Evolutionary conservation across 192 early-diverging fungal species (phyloP).

Genomic region (Mycoemilia scoparia): DNA sequence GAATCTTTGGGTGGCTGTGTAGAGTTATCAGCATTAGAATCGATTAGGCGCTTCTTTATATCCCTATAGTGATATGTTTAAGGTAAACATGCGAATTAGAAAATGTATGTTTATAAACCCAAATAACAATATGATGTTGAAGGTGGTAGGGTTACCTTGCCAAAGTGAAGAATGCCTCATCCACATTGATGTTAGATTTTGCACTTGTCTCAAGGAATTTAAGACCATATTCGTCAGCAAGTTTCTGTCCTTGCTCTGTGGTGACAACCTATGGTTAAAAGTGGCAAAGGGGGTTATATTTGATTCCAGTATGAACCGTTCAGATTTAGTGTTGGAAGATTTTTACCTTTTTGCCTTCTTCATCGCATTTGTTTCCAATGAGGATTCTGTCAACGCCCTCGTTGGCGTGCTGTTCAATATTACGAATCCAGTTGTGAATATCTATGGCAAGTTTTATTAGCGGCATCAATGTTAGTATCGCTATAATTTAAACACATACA

Average conservation of each 20-base stretch:
- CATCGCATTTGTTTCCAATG: slow-evolving; percentile 99
- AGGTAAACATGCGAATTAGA: too few species aligned
- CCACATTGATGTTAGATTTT: slow-evolving; percentile 93
- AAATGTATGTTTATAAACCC: too few species aligned
- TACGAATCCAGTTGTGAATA: slow-evolving; percentile 98
- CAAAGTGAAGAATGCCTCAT: slow-evolving; percentile 93
- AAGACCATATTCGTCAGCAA: slow-evolving; percentile 87
- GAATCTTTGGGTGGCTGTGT: too few species aligned
- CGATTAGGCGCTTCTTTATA: slow-evolving; percentile 96
- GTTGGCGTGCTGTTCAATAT: slow-evolving; percentile 98
- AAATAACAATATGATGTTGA: too few species aligned
- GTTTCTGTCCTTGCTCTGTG: slow-evolving; percentile 87
- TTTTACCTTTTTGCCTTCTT: too few species aligned
- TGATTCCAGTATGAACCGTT: too few species aligned
- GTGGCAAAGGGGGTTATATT: background rate
- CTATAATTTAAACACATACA: background rate
- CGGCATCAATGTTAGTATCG: background rate
- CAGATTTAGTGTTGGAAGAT: too few species aligned
- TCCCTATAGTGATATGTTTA: too few species aligned
- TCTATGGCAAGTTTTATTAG: too few species aligned
- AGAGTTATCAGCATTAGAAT: too few species aligned
- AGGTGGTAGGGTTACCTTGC: too few species aligned
- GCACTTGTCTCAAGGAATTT: slow-evolving; percentile 96
- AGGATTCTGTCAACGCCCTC: slow-evolving; percentile 98
- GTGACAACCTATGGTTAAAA: slow-evolving; percentile 57